Conservation (phyloP, 768 basidiomycete species). For the Pisolithus albus region DNA sequence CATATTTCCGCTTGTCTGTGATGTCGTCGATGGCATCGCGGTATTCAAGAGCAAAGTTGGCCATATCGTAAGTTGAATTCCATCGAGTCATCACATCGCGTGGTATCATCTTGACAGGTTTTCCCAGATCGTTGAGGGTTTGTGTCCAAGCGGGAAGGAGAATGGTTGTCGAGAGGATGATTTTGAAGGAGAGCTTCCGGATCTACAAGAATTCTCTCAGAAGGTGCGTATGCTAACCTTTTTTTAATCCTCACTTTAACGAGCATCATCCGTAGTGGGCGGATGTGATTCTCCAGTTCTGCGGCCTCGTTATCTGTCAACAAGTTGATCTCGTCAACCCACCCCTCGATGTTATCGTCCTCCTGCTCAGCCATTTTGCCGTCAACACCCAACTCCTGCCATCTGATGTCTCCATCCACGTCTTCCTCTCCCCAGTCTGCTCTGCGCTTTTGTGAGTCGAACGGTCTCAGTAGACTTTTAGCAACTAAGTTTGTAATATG, state of each 20-base stretch:
- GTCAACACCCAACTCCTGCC: neutral
- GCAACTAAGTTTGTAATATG: neutral
- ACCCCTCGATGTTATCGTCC: conserved; percentile 9
- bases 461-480: neutral
- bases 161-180: conserved; percentile 17
- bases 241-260: conserved; percentile 1
- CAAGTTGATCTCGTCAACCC: conserved; percentile 12
- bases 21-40: neutral
- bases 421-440: neutral
- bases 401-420: neutral
- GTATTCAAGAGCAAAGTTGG: neutral
- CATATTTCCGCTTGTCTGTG: conserved; percentile 10
- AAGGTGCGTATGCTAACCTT: neutral
- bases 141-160: conserved; percentile 14
- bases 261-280: neutral
- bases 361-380: neutral
- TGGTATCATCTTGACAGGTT: conserved; percentile 4
- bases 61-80: conserved; percentile 9
- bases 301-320: conserved; percentile 9
- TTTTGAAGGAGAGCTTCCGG: conserved; percentile 12
- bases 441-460: neutral
- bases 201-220: conserved; percentile 8
- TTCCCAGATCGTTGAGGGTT: neutral
- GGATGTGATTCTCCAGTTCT: conserved; percentile 6
- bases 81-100: conserved; percentile 20